Evolutionary conservation across 164 flowering plant species (phyloP).

Genomic region (Vitis rotundifolia): DNA sequence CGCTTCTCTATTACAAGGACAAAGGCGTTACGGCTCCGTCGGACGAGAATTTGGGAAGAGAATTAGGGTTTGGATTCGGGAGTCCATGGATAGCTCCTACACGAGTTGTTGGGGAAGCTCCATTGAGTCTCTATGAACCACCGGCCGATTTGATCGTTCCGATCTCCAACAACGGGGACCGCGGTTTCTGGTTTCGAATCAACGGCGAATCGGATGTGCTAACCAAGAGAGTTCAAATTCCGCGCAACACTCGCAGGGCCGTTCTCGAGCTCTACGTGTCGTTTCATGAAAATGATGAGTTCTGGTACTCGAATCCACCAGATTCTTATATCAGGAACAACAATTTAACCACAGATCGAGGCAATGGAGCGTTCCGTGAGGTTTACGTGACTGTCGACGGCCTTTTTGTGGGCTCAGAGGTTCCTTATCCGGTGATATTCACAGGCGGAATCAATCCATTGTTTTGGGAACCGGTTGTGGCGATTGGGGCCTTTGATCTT

Average conservation of each 20-base stretch:
- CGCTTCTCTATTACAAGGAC: conserved; percentile 38
- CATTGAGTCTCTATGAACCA: conserved; percentile 9
- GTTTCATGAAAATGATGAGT: conserved; percentile 80
- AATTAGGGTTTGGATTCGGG: conserved; percentile 4
- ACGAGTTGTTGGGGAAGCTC: not conserved
- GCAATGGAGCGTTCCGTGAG: conserved; percentile 75
- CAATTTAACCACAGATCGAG: conserved; percentile 50
- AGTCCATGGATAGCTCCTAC: not conserved
- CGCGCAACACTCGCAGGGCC: conserved; percentile 45
- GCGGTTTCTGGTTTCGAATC: conserved; percentile 72
- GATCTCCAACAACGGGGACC: conserved; percentile 32
- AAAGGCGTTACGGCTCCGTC: conserved; percentile 10
- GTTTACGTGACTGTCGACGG: conserved; percentile 64
- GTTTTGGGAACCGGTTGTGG: conserved; percentile 90
- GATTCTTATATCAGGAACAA: conserved; percentile 56
- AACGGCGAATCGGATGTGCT: conserved; percentile 38
- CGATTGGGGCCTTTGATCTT: conserved; percentile 75
- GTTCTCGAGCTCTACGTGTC: conserved; percentile 76
- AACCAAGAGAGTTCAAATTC: conserved; percentile 45
- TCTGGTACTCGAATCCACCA: conserved; percentile 92
- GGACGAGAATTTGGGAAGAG: not conserved
- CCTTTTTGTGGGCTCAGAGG: conserved; percentile 51
- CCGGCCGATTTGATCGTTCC: conserved; percentile 84
- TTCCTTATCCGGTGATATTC: conserved; percentile 76
- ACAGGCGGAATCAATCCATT: conserved; percentile 91